Conservation (phyloP, 2,329 filamentous ascomycete species). For the Ascochyta viciae-villosae region DNA sequence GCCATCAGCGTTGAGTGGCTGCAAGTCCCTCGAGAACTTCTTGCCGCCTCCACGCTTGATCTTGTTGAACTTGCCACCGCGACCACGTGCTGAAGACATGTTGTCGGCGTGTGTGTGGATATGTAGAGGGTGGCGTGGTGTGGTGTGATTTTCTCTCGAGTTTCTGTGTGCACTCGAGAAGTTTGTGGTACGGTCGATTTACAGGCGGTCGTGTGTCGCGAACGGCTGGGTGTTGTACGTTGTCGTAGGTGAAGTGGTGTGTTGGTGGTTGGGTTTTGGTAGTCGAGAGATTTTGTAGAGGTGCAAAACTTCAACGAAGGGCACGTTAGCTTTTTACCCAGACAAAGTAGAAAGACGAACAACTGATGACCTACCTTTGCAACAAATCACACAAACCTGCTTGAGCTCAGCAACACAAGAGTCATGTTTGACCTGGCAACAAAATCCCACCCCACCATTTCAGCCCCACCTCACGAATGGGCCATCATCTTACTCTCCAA, state of each 20-base stretch:
- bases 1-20: constrained; percentile 86
- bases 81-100: constrained; percentile 70
- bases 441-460: constrained; percentile 15
- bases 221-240: background rate
- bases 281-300: constrained; percentile 5
- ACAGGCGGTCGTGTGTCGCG: constrained; percentile 13
- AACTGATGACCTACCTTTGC: background rate
- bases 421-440: constrained; percentile 7
- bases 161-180: background rate
- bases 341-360: background rate
- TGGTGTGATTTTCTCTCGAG: constrained; percentile 3
- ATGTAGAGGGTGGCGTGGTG: constrained; percentile 2
- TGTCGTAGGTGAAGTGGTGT: constrained; percentile 14
- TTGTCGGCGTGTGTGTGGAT: constrained; percentile 26
- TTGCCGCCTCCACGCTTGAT: constrained; percentile 93
- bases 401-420: constrained; percentile 3
- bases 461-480: constrained; percentile 14
- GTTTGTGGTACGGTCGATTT: background rate
- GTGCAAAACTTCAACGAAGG: constrained; percentile 17
- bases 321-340: constrained; percentile 14
- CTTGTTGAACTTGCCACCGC: constrained; percentile 94
- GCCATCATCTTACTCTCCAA: constrained; percentile 3
- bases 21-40: constrained; percentile 90
- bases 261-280: constrained; percentile 14
- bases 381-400: background rate